Conservation (phyloP, 2,329 filamentous ascomycete genomes). For the Colletotrichum tamarilloi region DNA sequence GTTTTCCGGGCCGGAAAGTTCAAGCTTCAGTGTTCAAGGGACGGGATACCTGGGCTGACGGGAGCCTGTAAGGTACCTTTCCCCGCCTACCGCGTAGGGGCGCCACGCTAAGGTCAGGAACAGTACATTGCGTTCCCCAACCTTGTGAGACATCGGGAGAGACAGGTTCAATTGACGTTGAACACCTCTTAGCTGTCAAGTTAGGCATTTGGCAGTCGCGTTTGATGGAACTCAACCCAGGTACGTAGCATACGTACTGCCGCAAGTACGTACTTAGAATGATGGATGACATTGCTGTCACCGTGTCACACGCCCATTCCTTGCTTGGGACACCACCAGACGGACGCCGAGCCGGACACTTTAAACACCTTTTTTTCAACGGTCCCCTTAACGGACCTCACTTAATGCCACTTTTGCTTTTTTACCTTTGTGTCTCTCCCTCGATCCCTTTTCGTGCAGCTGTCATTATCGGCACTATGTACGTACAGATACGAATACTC, state of each 20-base stretch:
- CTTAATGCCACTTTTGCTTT: background rate
- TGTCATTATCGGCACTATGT: too few relatives aligned
- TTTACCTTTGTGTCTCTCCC: background rate
- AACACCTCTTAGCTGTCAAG: too few relatives aligned
- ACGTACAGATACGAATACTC: too few relatives aligned
- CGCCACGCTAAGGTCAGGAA: constrained; percentile 12
- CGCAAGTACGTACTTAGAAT: background rate
- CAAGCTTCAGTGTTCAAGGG: too few relatives aligned
- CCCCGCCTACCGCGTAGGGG: constrained; percentile 3
- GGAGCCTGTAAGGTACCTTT: background rate
- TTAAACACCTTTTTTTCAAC: background rate
- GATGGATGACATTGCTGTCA: background rate
- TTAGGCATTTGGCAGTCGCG: background rate
- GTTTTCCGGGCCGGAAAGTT: background rate
- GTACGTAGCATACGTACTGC: too few relatives aligned
- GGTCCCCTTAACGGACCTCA: background rate
- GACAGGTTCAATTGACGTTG: background rate
- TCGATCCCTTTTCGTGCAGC: too few relatives aligned
- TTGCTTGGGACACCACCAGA: constrained; percentile 8
- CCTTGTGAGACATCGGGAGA: background rate
- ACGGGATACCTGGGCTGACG: background rate
- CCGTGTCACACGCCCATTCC: background rate
- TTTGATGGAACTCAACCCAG: background rate
- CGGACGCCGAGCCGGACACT: constrained; percentile 17
- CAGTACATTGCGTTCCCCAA: constrained; percentile 1